Evolutionary conservation across 768 basidiomycete species (phyloP), one percentile per base, ranked within the genome.

Genomic region (Amylocystis lapponica): DNA sequence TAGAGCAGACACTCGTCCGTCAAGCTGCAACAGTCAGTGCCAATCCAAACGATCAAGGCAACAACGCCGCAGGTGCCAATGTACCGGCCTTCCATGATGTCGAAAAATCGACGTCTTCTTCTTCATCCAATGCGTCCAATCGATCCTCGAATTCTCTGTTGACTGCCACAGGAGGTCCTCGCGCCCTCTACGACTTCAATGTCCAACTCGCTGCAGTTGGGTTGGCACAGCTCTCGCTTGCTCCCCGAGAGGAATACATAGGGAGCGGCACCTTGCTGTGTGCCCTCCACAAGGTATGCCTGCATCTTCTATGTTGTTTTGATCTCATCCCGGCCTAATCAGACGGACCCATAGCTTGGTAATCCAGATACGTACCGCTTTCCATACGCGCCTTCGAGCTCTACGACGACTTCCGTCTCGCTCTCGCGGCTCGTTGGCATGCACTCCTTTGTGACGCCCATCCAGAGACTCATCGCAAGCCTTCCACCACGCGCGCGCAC

Each of bases 251-350:
- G 41, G 75, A 78, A 53, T 75, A 64, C 51, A 62, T 76, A 41
- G 74, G 74, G 7, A 54, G 62, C 27, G 74, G 73, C n/a, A 71
- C 71, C 33, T 50, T 72, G 3, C 59, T 75, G 21, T 71, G 69
- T 48, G 69, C 74, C 17, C 49, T 76, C 17, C 68, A 73, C 56
- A 67, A 67, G 45, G 75, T 76, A 46, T 41, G 64, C 52, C 31
- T 14, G 0, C 6, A 4, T 16, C 33, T 21, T 10, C 27, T 22
- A n/a, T 41, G 23, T 33, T 16, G 27, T 37, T n/a, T 5, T 30
- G 5, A 23, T 40, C 6, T 14, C 39, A 31, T 46, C 51, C 45
- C 27, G 40, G 30, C 32, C n/a, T 46, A 26, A 39, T 21, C n/a
- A 20, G 27, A 31, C 21, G 33, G 42, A 67, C 31, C 4, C 22